A percentile compares a stretch with the other conserved stretches of the same genome.
These are phyloP conservation scores for Globisporangium camurandrum DNA, from an alignment of 352 stramenopile genomes.

Conservation along the genomic window DNA sequence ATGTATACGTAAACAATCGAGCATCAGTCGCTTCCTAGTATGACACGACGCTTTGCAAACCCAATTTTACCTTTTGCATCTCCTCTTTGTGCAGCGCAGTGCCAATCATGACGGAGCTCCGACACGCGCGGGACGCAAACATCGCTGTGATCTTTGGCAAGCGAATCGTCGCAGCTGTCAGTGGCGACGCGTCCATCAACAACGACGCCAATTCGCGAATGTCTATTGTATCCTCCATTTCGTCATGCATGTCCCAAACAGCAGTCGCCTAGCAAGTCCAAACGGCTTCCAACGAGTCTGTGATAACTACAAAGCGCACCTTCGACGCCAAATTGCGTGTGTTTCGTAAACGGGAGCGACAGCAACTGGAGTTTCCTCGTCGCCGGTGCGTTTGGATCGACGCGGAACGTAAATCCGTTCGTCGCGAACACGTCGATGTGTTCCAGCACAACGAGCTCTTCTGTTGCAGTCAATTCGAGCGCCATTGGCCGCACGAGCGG, in stretches of 20 bases:
- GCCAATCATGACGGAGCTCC: slow-evolving; percentile 96
- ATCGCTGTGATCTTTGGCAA: slow-evolving; percentile 94
- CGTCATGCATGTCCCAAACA: background rate
- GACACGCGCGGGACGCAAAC: slow-evolving; percentile 94
- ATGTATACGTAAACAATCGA: background rate
- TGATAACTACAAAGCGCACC: slow-evolving; percentile 20
- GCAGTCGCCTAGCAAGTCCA: background rate
- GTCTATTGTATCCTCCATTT: slow-evolving; percentile 31
- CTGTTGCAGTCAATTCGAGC: slow-evolving; percentile 87
- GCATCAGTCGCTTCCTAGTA: no score
- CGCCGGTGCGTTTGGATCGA: slow-evolving; percentile 35
- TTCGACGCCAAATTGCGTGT: slow-evolving; percentile 80
- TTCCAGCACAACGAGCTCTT: slow-evolving; percentile 94
- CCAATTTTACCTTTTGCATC: slow-evolving; percentile 89
- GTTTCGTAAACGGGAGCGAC: slow-evolving; percentile 83
- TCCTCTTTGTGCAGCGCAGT: slow-evolving; percentile 88
- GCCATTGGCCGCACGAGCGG: slow-evolving; percentile 88
- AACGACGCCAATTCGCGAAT: slow-evolving; percentile 85
- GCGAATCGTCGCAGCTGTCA: slow-evolving; percentile 50
- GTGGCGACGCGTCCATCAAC: slow-evolving; percentile 53
- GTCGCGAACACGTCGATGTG: slow-evolving; percentile 90
- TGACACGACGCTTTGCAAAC: background rate
- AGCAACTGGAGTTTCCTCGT: slow-evolving; percentile 65
- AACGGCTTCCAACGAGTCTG: background rate
- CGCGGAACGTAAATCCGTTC: slow-evolving; percentile 90